phyloP scores from a whole-genome alignment of 2,329 filamentous ascomycete species.

The Scedosporium aurantiacum region DNA sequence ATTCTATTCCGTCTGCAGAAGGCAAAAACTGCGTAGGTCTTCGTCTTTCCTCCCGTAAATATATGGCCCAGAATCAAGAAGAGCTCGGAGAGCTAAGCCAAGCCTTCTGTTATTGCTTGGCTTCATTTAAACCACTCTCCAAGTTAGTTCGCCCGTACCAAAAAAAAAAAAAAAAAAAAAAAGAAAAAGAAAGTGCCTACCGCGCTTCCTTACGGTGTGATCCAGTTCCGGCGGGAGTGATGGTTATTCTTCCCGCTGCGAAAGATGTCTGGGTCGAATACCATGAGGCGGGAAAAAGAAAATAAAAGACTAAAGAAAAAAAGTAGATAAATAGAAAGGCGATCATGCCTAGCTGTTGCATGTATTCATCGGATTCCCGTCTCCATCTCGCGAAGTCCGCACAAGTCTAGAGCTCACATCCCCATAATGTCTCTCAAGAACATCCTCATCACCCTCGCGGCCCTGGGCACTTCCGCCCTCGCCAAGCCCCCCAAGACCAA shows the following conservation, averaged over 20 bases:
- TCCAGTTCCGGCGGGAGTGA: background rate
- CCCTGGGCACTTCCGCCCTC: slow-evolving; percentile 2
- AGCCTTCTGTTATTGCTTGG: background rate
- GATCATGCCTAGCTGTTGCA: no score
- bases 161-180: no score
- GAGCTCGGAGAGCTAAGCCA: background rate
- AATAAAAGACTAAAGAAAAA: background rate
- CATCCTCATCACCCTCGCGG: background rate
- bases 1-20: no score
- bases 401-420: background rate
- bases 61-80: background rate
- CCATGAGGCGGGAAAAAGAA: background rate
- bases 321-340: background rate
- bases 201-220: background rate
- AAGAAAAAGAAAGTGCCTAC: no score
- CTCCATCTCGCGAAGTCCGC: no score
- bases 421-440: slow-evolving; percentile 2
- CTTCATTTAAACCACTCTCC: background rate
- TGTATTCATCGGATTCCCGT: no score
- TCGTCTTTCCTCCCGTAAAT: background rate
- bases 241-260: background rate
- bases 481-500: background rate
- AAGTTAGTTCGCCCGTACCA: background rate
- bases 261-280: background rate
- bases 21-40: background rate